These are phyloP conservation scores for Lignosus rhinocerotis DNA, from an alignment of 1,284 basidiomycete genomes.

Conservation along the genomic window DNA sequence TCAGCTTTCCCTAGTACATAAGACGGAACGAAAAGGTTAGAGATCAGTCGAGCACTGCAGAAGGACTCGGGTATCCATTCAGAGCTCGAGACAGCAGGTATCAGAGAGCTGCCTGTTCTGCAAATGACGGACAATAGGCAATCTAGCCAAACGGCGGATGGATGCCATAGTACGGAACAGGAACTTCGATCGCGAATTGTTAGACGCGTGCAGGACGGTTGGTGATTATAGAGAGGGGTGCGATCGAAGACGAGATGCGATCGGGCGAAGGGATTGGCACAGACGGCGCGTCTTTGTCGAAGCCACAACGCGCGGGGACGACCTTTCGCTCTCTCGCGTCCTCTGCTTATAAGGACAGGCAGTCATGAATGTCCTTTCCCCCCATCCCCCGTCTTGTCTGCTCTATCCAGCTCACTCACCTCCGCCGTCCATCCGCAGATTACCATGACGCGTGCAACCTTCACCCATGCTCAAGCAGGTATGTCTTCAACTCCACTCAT, in stretches of 20 bases:
- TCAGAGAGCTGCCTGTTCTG: too few relatives aligned
- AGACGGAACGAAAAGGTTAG: too few relatives aligned
- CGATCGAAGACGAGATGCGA: neutral
- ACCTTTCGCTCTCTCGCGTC: neutral
- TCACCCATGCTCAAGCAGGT: neutral
- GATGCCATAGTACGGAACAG: neutral
- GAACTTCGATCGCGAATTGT: neutral
- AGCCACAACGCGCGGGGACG: neutral
- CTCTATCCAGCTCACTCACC: neutral
- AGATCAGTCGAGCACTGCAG: too few relatives aligned
- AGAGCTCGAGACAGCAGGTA: too few relatives aligned
- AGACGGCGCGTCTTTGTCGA: neutral
- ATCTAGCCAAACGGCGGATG: neutral
- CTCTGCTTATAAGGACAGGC: neutral
- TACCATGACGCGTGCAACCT: neutral
- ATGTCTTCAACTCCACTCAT: neutral
- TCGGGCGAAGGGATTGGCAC: neutral
- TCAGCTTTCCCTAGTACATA: too few relatives aligned
- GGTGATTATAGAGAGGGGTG: neutral
- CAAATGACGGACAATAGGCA: too few relatives aligned
- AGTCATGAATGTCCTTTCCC: constrained; percentile 4
- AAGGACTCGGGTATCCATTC: too few relatives aligned
- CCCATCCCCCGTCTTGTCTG: neutral
- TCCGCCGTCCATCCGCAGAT: neutral
- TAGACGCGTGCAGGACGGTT: neutral